Conservation (phyloP, 1,139 yeast genomes). For the Hansenula sp. region DNA sequence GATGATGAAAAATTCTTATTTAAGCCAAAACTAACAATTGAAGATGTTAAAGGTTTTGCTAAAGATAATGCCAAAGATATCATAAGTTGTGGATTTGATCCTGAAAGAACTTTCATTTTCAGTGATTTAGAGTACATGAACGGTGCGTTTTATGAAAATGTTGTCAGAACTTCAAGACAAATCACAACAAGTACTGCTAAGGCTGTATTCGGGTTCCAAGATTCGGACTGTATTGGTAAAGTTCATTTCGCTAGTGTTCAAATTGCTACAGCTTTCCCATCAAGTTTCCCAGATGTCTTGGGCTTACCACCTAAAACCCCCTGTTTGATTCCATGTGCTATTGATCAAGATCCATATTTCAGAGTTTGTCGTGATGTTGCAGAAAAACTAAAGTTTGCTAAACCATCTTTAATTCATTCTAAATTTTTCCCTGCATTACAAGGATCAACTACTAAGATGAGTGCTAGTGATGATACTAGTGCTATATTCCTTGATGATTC, state of each 20-base stretch:
- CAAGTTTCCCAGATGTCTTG: slow-evolving; percentile 90
- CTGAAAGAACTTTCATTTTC: slow-evolving; percentile 91
- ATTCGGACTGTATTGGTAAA: slow-evolving; percentile 92
- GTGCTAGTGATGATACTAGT: slow-evolving; percentile 81
- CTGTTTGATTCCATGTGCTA: slow-evolving; percentile 97
- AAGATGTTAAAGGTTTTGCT: slow-evolving; percentile 80
- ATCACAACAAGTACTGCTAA: slow-evolving; percentile 95
- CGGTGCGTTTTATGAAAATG: slow-evolving; percentile 90
- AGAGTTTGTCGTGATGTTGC: slow-evolving; percentile 98
- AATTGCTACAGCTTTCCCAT: slow-evolving; percentile 93
- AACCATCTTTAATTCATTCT: slow-evolving; percentile 91
- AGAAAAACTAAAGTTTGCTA: slow-evolving; percentile 81
- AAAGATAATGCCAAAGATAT: slow-evolving; percentile 87
- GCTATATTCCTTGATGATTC: slow-evolving; percentile 96
- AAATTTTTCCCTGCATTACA: slow-evolving; percentile 98
- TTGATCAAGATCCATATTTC: slow-evolving; percentile 98
- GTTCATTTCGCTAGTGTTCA: slow-evolving; percentile 94
- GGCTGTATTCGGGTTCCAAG: slow-evolving; percentile 97
- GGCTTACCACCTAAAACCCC: slow-evolving; percentile 86
- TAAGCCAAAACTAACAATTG: slow-evolving; percentile 84
- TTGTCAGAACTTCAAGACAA: slow-evolving; percentile 90
- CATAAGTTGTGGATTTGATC: slow-evolving; percentile 91
- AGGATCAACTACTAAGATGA: slow-evolving; percentile 96
- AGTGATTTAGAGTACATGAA: slow-evolving; percentile 93
- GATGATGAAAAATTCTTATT: slow-evolving; percentile 97